Evolutionary conservation across 2,329 filamentous ascomycete genomes (phyloP).

Genomic region (Neofusicoccum cordaticola): DNA sequence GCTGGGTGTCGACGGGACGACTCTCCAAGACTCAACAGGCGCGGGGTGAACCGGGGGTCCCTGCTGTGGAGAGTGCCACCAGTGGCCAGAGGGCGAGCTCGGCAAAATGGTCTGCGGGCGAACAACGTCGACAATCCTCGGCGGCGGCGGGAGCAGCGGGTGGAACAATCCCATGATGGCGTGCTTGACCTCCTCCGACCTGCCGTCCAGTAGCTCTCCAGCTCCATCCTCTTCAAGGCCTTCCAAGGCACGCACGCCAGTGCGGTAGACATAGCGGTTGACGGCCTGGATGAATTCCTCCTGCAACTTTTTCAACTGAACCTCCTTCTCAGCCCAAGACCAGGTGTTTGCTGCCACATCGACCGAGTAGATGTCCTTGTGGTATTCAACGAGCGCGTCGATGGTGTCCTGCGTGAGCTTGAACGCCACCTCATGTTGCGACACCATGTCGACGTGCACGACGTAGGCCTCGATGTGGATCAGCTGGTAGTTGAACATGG

Average conservation of each 20-base stretch:
- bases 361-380: constrained; percentile 91
- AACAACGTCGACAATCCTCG: constrained; percentile 84
- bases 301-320: constrained; percentile 94
- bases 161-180: constrained; percentile 80
- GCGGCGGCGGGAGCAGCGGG: constrained; percentile 81
- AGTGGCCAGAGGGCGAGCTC: constrained; percentile 62
- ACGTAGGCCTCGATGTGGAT: constrained; percentile 95
- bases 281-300: constrained; percentile 94
- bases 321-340: constrained; percentile 95
- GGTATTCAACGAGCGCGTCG: constrained; percentile 87
- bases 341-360: constrained; percentile 86
- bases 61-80: constrained; percentile 71
- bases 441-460: constrained; percentile 98
- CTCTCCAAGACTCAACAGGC: constrained; percentile 83
- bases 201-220: constrained; percentile 86
- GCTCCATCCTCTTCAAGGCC: constrained; percentile 95
- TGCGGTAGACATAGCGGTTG: constrained; percentile 96
- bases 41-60: constrained; percentile 64
- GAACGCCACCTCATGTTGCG: constrained; percentile 95
- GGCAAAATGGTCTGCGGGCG: constrained; percentile 82
- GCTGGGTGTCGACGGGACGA: constrained; percentile 84
- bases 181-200: constrained; percentile 89
- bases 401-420: constrained; percentile 96
- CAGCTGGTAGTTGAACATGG: constrained; percentile 88
- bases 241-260: constrained; percentile 83